Evolutionary conservation across 192 early-diverging fungal species (phyloP).

Genomic region (Rhizoclosmatium globosum): DNA sequence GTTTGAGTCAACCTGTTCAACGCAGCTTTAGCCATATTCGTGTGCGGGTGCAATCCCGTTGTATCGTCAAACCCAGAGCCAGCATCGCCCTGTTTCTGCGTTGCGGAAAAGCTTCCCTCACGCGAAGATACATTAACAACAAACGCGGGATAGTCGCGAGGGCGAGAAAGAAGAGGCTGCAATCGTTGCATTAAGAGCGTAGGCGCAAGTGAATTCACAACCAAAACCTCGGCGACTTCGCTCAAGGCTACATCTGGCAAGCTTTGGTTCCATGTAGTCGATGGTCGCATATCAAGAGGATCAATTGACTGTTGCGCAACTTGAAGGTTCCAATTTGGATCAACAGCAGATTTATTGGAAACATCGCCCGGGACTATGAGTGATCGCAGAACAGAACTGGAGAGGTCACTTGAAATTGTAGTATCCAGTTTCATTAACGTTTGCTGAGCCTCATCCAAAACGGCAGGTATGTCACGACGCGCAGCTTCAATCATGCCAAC

Average conservation of each 20-base stretch:
- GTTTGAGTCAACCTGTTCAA: conserved; percentile 36
- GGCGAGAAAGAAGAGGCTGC: conserved; percentile 10
- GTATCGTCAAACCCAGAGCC: conserved; percentile 17
- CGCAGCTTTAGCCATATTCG: conserved; percentile 40
- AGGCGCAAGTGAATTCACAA: conserved; percentile 27
- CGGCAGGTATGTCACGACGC: too few species aligned
- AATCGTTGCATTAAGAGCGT: conserved; percentile 18
- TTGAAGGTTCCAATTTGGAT: not conserved
- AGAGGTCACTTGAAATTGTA: not conserved
- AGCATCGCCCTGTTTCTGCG: conserved; percentile 2
- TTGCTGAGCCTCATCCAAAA: too few species aligned
- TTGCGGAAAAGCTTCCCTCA: conserved; percentile 36
- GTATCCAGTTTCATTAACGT: not conserved
- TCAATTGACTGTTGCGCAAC: not conserved
- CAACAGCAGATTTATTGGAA: not conserved
- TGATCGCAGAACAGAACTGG: not conserved
- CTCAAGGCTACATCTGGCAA: conserved; percentile 15
- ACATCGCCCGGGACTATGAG: conserved; percentile 6
- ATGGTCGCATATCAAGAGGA: conserved; percentile 15
- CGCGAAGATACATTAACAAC: conserved; percentile 36
- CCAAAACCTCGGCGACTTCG: conserved; percentile 31
- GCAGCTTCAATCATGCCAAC: not conserved
- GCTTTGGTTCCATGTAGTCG: conserved; percentile 28
- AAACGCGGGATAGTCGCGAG: conserved; percentile 29
- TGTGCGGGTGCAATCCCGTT: conserved; percentile 34